Base-by-base conservation (phyloP, 768 basidiomycete genomes). In the Amanita inopinata region DNA sequence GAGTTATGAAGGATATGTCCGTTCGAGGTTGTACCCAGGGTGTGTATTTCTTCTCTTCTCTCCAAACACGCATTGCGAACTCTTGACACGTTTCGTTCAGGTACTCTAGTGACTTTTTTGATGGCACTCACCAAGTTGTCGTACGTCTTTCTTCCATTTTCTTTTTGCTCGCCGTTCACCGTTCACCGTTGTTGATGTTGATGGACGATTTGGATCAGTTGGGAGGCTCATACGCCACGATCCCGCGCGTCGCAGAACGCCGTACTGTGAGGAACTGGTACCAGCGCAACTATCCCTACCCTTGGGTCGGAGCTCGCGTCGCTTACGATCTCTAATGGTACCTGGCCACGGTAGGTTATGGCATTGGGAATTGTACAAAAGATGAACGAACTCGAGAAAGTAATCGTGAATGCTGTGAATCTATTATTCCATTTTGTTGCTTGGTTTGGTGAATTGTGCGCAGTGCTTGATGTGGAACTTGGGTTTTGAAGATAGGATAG, bases 21-120 rank as follows among this genome's bases (percentile, higher is more conserved):
- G 79, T 6, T 91, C 87, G 1, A 60, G 60, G 25, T 55, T 94
- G 37, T 99, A 98, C 58, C 96, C 96, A 18, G 96, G 90, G 68
- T 92, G 65, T 48, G 64, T 42, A 22, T 22, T 31, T 12, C 11
- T 19, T 24, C 25, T 3, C 15, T 46, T 33, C 19, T 34, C 40
- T 19, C 10, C 19, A 23, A 12, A 22, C 6, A 15, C 11, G 3
- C 24, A 15, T 33, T n/a, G 17, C n/a, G 5, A 14, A 33, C 11
- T 33, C 20, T 34, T 20, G 6, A 38, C 24, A 33, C 28, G 38
- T 40, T 43, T 40, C 22, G 18, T 47, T 3, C 53, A 84, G 82
- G 14, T 86, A 83, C 52, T 87, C 87, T 12, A 69, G 67, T 48
- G 94, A 98, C 63, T 98, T 98, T 65, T 91, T 90, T 58, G 96